Evolutionary conservation across 768 basidiomycete genomes (phyloP), one percentile per base, ranked within the genome.

Genomic region (Mycena epipterygia): DNA sequence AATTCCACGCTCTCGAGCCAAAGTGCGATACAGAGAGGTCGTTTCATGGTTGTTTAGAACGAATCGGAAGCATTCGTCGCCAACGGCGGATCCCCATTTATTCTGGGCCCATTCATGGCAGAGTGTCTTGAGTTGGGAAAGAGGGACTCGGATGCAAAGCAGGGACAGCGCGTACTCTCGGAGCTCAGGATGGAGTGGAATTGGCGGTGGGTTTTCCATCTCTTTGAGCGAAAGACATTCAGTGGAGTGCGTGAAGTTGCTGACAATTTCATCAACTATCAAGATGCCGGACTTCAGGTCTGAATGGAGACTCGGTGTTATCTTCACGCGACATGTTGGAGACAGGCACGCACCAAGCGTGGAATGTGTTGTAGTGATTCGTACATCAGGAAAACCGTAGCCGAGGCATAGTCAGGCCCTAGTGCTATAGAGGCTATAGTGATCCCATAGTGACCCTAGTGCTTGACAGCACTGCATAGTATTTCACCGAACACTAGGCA

Each of bases 21-120:
- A 23, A 23, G 63, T 64, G 23, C 63, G 63, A 25, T 64, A 64
- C 2, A 64, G 39, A 9, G 63, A 53, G 8, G 49, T 53, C 16
- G 51, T 53, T 32, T 64, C 63, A 25, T 53, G 49, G 14, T 3
- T 11, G 7, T 21, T 27, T 5, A 64, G 51, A 52, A 49, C 29
- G 25, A 8, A 37, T n/a, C 61, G 61, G 32, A 13, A 12, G 11
- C 17, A 51, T 12, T 37, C 14, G 19, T 63, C 27, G 19, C 61
- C 61, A 13, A 46, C 5, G 33, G 14, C 19, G 30, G 5, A 16
- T 2, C 61, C 61, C 46, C 44, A 52, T n/a, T 51, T 49, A 13
- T 49, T 51, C n/a, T 33, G 5, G n/a, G 61, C 61, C 44, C 44
- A 63, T 4, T 5, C 33, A 12, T 46, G 29, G 14, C 46, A 48